phyloP scores from a whole-genome alignment of 176 grass and related monocot species.

The Alopecurus myosuroides region DNA sequence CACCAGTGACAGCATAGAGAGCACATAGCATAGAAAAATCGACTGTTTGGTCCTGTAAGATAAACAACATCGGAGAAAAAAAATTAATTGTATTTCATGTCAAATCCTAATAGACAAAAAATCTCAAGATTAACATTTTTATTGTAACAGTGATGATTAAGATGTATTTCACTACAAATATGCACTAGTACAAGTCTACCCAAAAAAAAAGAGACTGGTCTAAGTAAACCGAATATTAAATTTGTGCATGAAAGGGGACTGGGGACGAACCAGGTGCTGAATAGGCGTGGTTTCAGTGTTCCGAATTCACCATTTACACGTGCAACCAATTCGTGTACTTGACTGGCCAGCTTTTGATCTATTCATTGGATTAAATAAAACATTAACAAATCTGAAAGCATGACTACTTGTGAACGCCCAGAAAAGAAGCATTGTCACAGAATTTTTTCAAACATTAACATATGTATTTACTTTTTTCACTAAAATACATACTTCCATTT shows the following conservation, averaged over 20 bases:
- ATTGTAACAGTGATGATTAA: background rate
- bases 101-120: background rate
- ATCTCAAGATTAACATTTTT: background rate
- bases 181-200: background rate
- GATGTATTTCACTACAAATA: background rate
- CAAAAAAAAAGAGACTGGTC: background rate
- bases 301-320: constrained; percentile 94
- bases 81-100: background rate
- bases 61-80: background rate
- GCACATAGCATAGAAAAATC: constrained; percentile 79
- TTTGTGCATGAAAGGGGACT: background rate
- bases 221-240: background rate
- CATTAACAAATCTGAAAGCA: background rate
- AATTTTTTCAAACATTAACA: background rate
- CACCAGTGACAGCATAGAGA: constrained; percentile 95
- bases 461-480: background rate
- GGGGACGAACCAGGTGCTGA: constrained; percentile 54
- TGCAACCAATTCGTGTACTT: constrained; percentile 94
- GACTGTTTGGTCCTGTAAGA: constrained; percentile 72
- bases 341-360: constrained; percentile 93
- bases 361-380: background rate
- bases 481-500: background rate
- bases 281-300: constrained; percentile 79
- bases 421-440: background rate
- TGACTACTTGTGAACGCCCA: background rate